Percentiles rank a stretch among this genome's conserved stretches.
Evolutionary conservation across 495 filamentous ascomycete species (phyloP).

Genomic region (Aspergillus leporis): DNA sequence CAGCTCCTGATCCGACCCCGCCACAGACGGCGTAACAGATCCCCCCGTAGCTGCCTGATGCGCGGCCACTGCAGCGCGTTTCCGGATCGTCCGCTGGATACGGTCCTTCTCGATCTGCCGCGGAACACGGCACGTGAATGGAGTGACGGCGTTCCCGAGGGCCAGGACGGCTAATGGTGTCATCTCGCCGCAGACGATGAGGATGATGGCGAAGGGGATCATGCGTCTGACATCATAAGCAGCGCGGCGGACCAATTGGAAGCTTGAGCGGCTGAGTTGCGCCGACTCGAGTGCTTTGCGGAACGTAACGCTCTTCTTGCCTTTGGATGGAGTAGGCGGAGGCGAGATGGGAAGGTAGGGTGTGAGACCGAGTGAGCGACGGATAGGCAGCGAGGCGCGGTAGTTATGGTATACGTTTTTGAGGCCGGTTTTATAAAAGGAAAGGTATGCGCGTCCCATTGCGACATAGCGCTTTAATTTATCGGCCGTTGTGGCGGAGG

Average conservation of each 20-base stretch:
- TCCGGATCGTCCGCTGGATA: slow-evolving; percentile 45
- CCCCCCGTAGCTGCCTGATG: slow-evolving; percentile 15
- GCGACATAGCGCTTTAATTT: slow-evolving; percentile 41
- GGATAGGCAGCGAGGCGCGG: slow-evolving; percentile 36
- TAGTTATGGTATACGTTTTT: slow-evolving; percentile 64
- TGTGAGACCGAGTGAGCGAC: slow-evolving; percentile 30
- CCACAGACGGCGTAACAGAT: slow-evolving; percentile 11
- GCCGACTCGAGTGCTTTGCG: slow-evolving; percentile 24
- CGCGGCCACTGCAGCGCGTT: slow-evolving; percentile 27
- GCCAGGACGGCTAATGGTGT: slow-evolving; percentile 73
- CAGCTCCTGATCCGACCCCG: slow-evolving; percentile 29
- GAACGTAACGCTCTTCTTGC: slow-evolving; percentile 21
- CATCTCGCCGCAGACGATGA: slow-evolving; percentile 80
- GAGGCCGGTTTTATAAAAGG: slow-evolving; percentile 87
- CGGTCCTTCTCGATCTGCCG: slow-evolving; percentile 63
- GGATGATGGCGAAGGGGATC: slow-evolving; percentile 69
- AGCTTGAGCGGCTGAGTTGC: slow-evolving; percentile 56
- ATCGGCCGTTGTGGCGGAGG: slow-evolving; percentile 23
- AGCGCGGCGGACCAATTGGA: slow-evolving; percentile 65
- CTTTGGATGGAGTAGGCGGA: slow-evolving; percentile 22
- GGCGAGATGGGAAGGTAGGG: slow-evolving; percentile 37
- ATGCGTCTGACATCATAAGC: slow-evolving; percentile 70
- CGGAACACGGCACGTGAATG: slow-evolving; percentile 79
- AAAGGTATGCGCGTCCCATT: slow-evolving; percentile 48
- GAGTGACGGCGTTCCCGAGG: slow-evolving; percentile 67